phyloP scores from a whole-genome alignment of 768 basidiomycete species.

The Amanita subjunquillea region DNA sequence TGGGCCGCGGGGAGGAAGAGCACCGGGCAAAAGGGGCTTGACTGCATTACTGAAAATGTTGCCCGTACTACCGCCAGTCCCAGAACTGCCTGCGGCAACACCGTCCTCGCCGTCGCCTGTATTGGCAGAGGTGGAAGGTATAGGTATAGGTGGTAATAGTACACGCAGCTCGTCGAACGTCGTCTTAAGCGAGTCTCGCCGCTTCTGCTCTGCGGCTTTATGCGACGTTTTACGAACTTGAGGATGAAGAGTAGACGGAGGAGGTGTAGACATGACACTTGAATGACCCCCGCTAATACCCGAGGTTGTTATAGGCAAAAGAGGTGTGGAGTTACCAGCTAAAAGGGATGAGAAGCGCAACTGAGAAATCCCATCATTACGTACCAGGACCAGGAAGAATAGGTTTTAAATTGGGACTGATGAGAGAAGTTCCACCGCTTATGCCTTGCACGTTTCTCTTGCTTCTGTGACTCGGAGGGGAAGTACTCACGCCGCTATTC shows the following conservation, averaged over 20 bases:
- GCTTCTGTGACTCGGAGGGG: not conserved
- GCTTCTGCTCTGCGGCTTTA: conserved; percentile 95
- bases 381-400: conserved; percentile 52
- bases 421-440: conserved; percentile 8
- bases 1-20: conserved; percentile 82
- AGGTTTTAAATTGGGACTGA: conserved; percentile 55
- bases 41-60: conserved; percentile 23
- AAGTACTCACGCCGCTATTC: not conserved
- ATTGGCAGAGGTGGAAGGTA: conserved; percentile 40
- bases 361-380: conserved; percentile 7
- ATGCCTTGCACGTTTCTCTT: not conserved
- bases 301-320: conserved; percentile 4
- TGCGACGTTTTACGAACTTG: conserved; percentile 71
- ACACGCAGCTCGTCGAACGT: conserved; percentile 80
- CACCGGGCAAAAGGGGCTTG: conserved; percentile 76
- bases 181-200: conserved; percentile 91
- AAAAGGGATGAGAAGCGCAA: not conserved
- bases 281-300: not conserved
- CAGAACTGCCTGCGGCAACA: conserved; percentile 5
- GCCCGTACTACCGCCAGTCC: not conserved
- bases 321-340: conserved; percentile 14
- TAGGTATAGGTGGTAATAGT: conserved; percentile 81
- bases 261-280: not conserved
- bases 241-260: conserved; percentile 12
- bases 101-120: conserved; percentile 10